Conservation (phyloP, 768 basidiomycete genomes). For the Termitomyces sp. region DNA sequence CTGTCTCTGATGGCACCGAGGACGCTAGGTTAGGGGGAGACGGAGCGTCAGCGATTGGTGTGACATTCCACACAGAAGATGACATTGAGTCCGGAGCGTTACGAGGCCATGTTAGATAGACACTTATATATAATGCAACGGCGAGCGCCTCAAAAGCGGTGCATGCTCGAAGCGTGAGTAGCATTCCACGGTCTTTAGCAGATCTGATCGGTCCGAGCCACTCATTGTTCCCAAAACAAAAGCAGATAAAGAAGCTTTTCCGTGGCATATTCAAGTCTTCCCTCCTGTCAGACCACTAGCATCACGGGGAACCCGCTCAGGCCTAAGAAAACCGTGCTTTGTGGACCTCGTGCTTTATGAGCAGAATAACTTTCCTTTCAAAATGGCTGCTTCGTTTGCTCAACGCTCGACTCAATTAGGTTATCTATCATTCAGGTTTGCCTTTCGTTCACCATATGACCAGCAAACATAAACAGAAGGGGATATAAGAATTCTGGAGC, state of each 20-base stretch:
- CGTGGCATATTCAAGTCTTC: background rate
- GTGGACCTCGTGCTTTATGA: background rate
- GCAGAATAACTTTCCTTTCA: background rate
- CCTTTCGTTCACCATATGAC: background rate
- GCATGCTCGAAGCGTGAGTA: background rate
- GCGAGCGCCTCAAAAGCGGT: constrained; percentile 9
- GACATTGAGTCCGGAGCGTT: constrained; percentile 4
- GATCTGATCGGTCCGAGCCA: constrained; percentile 8
- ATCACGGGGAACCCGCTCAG: background rate
- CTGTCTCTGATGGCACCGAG: constrained; percentile 14
- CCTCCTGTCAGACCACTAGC: background rate
- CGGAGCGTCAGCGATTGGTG: background rate
- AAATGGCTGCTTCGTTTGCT: background rate
- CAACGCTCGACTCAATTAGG: background rate
- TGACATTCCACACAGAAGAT: background rate
- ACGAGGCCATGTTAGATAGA: constrained; percentile 4
- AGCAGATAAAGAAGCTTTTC: background rate
- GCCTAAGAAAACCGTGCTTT: background rate
- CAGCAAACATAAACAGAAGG: background rate
- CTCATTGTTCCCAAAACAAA: background rate
- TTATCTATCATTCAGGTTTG: background rate
- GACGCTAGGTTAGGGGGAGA: background rate
- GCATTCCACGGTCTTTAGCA: background rate
- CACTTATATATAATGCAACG: constrained; percentile 4
- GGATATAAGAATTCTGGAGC: background rate